Evolutionary conservation across 768 basidiomycete species (phyloP).

Genomic region (Obba rivulosa): DNA sequence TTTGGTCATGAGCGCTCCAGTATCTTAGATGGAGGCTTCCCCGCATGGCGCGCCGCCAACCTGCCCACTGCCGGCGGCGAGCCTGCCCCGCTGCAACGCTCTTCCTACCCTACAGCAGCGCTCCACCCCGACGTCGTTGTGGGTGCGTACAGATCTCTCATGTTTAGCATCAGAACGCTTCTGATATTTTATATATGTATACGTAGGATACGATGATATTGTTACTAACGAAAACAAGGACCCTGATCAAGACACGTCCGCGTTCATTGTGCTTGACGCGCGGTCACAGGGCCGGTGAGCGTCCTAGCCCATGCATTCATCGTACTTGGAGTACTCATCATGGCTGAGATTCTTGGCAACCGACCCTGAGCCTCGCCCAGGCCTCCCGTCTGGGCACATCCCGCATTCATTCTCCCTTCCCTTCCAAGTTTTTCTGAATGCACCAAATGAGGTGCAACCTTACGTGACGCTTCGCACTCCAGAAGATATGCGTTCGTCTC

Average conservation of each 20-base stretch:
- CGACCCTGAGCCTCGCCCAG: conserved; percentile 86
- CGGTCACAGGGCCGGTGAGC: conserved; percentile 73
- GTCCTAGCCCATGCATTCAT: neutral
- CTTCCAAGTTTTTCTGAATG: conserved; percentile 66
- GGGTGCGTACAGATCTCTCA: conserved; percentile 33
- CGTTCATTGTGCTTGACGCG: conserved; percentile 83
- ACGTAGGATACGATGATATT: conserved; percentile 74
- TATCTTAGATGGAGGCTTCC: conserved; percentile 90
- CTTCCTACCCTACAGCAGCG: conserved; percentile 47
- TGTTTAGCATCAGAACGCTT: neutral
- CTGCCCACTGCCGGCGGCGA: conserved; percentile 41
- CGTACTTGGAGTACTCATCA: conserved; percentile 1
- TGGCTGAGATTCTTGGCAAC: conserved; percentile 64
- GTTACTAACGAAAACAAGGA: conserved; percentile 58
- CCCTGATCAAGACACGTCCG: conserved; percentile 35
- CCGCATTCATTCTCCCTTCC: conserved; percentile 83
- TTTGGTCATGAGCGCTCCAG: conserved; percentile 87
- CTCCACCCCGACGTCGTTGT: conserved; percentile 47
- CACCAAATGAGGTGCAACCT: conserved; percentile 1
- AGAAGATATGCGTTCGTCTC: conserved; percentile 12
- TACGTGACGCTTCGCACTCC: conserved; percentile 26
- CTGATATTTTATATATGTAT: neutral
- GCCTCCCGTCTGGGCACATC: conserved; percentile 88
- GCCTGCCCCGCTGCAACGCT: conserved; percentile 17
- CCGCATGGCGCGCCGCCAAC: conserved; percentile 70